Evolutionary conservation across 441 rosid genomes (phyloP).

Genomic region (Aquilaria agallochum): DNA sequence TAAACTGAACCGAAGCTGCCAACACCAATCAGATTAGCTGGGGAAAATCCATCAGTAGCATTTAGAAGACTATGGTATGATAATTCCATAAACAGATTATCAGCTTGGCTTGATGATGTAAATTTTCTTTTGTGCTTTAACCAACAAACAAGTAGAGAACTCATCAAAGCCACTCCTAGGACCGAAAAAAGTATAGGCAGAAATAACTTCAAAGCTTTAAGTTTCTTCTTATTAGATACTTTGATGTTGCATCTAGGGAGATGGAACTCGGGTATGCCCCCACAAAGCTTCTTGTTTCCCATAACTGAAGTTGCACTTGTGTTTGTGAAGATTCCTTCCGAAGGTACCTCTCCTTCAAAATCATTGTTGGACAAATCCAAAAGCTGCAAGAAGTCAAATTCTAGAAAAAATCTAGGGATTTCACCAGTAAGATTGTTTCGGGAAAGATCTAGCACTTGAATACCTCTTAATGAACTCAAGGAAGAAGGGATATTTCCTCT

Average conservation of each 20-base stretch:
- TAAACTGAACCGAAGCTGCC: constrained; percentile 17
- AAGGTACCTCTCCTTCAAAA: constrained; percentile 20
- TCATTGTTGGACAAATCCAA: constrained; percentile 18
- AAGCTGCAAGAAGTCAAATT: constrained; percentile 2
- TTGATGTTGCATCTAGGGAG: constrained; percentile 9
- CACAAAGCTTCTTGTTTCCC: constrained; percentile 20
- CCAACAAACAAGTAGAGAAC: constrained; percentile 1
- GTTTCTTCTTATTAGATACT: background rate
- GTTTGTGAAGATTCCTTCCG: constrained; percentile 10
- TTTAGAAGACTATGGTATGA: constrained; percentile 2
- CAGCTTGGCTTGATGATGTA: background rate
- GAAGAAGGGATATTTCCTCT: constrained; percentile 14
- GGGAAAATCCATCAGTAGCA: constrained; percentile 10
- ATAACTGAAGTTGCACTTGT: constrained; percentile 7
- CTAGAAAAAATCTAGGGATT: constrained; percentile 11
- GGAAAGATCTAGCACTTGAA: constrained; percentile 24
- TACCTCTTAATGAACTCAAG: constrained; percentile 5
- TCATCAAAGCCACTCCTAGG: constrained; percentile 10
- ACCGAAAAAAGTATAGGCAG: constrained; percentile 14
- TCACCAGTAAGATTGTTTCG: constrained; percentile 17
- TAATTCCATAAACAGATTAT: constrained; percentile 3
- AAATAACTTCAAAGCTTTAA: background rate
- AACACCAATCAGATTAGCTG: constrained; percentile 5
- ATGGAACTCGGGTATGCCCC: constrained; percentile 8
- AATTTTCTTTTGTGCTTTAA: background rate